Evolutionary conservation across 2,329 filamentous ascomycete species (phyloP), one percentile per base, ranked within the genome.

Genomic region (Colletotrichum gigasporum): DNA sequence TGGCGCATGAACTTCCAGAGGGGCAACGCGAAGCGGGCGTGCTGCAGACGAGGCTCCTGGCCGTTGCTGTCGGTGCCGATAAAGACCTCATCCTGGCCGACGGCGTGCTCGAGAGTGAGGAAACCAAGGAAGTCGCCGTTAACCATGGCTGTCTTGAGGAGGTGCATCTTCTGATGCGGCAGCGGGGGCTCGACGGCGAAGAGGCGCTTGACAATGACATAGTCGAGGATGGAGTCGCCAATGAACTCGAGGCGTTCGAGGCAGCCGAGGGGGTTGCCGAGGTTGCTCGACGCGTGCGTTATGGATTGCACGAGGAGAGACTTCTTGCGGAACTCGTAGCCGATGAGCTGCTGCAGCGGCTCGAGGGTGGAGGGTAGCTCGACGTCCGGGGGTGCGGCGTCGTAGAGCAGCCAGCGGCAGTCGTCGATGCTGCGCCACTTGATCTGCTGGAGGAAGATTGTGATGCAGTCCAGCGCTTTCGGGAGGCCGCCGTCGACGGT

Each of bases 161-260:
- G 79, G 69, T 97, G 93, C 87, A 98, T 92, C n/a, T 85, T 78
- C 3, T 82, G 72, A 50, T 85, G 80, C 0, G 76, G 60, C 0
- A 87, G 72, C 3, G 83, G 78, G 0, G 79, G 77, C 2, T 73
- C 68, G 11, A 75, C 68, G 2, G 73, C 71, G 74, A 87, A 91
- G 5, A 95, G 78, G n/a, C 78, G 82, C 0, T 79, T 80, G 7
- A 92, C 88, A 50, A 97, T 80, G 58, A 97, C 80, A 69, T 89
- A 85, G 75, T 98, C 95, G 0, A 98, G 86, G 2, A 97, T 82
- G 0, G 93, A 87, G 70, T 98, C 95, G 1, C 95, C 95, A 0
- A 97, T 80, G 71, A 96, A 97, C 72, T 97, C 95, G 1, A 97
- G 84, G 0, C 94, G 87, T 69, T 97, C 91, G 11, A 88, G 83